These are phyloP conservation scores for Phaeotremella skinneri DNA, from an alignment of 768 basidiomycete species.

Conservation along the genomic window DNA sequence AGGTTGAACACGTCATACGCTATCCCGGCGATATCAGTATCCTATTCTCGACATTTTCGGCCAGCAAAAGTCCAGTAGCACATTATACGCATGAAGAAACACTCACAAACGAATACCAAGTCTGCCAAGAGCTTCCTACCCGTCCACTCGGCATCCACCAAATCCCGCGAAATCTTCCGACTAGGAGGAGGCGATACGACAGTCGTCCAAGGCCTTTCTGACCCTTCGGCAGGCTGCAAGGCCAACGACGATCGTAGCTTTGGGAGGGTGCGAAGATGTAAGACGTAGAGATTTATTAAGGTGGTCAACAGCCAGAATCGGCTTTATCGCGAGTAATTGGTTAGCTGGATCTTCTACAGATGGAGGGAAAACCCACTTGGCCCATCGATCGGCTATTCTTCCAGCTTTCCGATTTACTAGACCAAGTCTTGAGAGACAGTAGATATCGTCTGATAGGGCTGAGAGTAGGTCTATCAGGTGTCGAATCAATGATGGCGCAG, in stretches of 20 bases:
- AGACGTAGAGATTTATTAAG: constrained; percentile 36
- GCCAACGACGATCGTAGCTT: constrained; percentile 14
- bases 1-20: constrained; percentile 45
- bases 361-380: constrained; percentile 32
- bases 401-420: constrained; percentile 28
- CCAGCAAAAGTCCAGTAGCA: neutral
- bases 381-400: constrained; percentile 33
- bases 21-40: constrained; percentile 7
- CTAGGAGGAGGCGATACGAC: neutral
- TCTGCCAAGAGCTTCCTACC: constrained; percentile 40
- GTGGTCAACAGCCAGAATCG: constrained; percentile 47
- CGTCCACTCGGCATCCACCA: constrained; percentile 36
- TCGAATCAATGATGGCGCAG: constrained; percentile 26
- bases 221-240: neutral
- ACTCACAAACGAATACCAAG: constrained; percentile 44
- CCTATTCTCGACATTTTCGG: neutral
- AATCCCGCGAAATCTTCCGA: neutral
- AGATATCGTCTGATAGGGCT: constrained; percentile 40
- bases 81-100: neutral
- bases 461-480: constrained; percentile 40
- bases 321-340: constrained; percentile 10
- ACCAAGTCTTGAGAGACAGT: constrained; percentile 35
- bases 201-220: neutral
- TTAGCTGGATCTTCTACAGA: neutral
- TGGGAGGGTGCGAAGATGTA: constrained; percentile 36